Percentiles rank a stretch among this genome's conserved stretches.
Evolutionary conservation across 768 basidiomycete species (phyloP).

Genomic region (Kwoniella dejecticola): DNA sequence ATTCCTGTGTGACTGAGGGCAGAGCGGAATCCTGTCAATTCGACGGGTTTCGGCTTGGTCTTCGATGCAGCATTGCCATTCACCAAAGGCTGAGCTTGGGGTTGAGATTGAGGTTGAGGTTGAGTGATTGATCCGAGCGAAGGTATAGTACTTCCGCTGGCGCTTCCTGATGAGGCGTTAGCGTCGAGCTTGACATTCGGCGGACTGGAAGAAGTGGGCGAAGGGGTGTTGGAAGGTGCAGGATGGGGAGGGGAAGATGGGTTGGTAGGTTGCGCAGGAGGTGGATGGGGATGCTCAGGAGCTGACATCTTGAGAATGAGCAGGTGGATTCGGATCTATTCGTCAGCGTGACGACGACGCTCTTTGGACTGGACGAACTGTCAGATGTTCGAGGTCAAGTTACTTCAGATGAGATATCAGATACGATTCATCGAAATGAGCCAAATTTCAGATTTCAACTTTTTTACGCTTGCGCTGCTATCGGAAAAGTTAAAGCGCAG

Average conservation of each 20-base stretch:
- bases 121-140: constrained; percentile 4
- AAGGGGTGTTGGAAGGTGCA: constrained; percentile 4
- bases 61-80: constrained; percentile 11
- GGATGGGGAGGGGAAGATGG: constrained; percentile 10
- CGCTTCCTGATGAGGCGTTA: no score
- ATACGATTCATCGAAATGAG: no score
- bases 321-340: neutral
- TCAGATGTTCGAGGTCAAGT: no score
- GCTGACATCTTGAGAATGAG: constrained; percentile 14
- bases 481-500: no score
- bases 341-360: neutral
- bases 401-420: no score
- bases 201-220: constrained; percentile 14
- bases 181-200: no score
- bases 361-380: no score
- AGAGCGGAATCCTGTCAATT: constrained; percentile 44
- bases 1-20: constrained; percentile 60
- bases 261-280: constrained; percentile 1
- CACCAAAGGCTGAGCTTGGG: no score
- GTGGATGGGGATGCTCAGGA: constrained; percentile 3
- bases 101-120: neutral
- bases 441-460: no score
- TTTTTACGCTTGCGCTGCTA: no score
- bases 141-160: no score
- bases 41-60: constrained; percentile 13